These are phyloP conservation scores for Urochloa ruziziensis DNA, from an alignment of 176 grass and related monocot genomes.

Conservation along the genomic window DNA sequence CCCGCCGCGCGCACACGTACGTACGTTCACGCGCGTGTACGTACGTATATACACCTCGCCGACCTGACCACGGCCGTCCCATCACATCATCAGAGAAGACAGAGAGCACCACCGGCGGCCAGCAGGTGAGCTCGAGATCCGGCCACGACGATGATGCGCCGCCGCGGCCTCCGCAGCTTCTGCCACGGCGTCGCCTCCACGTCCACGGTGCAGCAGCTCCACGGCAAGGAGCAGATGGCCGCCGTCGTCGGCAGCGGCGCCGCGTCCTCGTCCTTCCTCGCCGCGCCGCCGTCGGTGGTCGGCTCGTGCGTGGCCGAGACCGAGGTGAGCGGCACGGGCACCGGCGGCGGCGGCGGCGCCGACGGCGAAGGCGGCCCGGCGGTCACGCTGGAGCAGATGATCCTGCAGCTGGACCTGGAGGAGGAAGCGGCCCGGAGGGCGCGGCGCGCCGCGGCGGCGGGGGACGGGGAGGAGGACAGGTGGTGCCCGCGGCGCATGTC, in stretches of 20 bases:
- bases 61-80: neutral
- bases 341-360: neutral
- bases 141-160: constrained; percentile 42
- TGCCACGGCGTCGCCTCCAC: constrained; percentile 70
- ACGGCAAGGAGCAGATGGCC: constrained; percentile 1
- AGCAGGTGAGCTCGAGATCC: neutral
- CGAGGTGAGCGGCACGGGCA: constrained; percentile 13
- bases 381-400: constrained; percentile 88
- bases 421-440: constrained; percentile 61
- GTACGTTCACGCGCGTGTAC: neutral
- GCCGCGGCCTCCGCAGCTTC: constrained; percentile 60
- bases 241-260: neutral
- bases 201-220: constrained; percentile 54
- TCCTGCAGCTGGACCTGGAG: constrained; percentile 88
- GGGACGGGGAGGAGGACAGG: neutral
- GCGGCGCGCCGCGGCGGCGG: neutral
- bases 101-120: neutral
- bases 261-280: constrained; percentile 29
- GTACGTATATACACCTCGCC: neutral
- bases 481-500: constrained; percentile 68
- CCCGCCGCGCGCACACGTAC: neutral
- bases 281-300: constrained; percentile 32
- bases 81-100: neutral
- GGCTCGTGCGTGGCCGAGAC: constrained; percentile 56
- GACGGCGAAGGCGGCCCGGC: neutral